A percentile compares a stretch with the other conserved stretches of the same genome.
These are phyloP conservation scores for Tylopilus felleus DNA, from an alignment of 768 basidiomycete species.

Conservation along the genomic window DNA sequence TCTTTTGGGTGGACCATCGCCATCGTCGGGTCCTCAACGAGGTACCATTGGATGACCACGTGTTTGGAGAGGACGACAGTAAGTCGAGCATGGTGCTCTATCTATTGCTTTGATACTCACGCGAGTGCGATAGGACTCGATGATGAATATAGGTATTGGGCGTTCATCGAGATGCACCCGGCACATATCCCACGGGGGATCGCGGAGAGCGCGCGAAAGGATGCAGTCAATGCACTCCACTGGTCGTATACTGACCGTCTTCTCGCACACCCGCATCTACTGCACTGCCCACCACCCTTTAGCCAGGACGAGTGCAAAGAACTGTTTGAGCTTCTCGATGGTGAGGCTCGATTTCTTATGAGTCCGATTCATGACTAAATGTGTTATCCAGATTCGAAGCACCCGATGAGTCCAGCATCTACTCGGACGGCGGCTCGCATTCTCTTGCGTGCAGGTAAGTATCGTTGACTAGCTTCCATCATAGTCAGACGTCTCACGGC, in stretches of 20 bases:
- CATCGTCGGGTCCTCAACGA: conserved; percentile 50
- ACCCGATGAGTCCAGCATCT: conserved; percentile 39
- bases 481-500: conserved; percentile 1
- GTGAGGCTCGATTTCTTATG: conserved; percentile 13
- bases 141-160: conserved; percentile 78
- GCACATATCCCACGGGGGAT: conserved; percentile 57
- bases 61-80: conserved; percentile 40
- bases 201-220: conserved; percentile 51
- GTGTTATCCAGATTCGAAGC: conserved; percentile 15
- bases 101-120: not conserved
- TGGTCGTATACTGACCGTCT: conserved; percentile 83
- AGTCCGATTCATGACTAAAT: not conserved
- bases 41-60: conserved; percentile 34
- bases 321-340: conserved; percentile 54
- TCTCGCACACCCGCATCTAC: conserved; percentile 50
- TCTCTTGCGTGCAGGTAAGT: conserved; percentile 63
- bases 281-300: conserved; percentile 60
- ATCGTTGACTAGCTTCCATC: not conserved
- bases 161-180: conserved; percentile 75
- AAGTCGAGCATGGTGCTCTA: conserved; percentile 11
- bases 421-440: conserved; percentile 69
- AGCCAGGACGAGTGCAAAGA: conserved; percentile 75
- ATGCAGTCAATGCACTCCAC: conserved; percentile 72
- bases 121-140: conserved; percentile 52
- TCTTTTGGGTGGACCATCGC: conserved; percentile 67